Base-by-base conservation (phyloP, 2,329 filamentous ascomycete genomes). In the Xylariales sp. region DNA sequence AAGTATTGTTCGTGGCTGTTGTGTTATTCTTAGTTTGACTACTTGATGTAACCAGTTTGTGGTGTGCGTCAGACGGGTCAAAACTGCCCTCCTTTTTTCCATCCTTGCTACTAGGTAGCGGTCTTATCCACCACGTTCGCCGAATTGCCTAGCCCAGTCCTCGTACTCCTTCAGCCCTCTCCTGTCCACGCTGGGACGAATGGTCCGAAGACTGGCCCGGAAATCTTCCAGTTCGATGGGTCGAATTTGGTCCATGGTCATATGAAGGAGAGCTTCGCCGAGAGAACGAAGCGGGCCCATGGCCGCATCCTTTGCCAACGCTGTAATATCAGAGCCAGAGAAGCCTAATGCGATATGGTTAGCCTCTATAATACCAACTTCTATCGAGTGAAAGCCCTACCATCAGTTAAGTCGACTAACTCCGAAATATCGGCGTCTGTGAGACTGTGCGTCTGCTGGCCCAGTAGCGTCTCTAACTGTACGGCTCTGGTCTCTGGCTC, bases 241-340 rank as follows among this genome's bases (percentile, higher is more conserved):
- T 12, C 94, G 87, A 73, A 99, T 98, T 73, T 98, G 89, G 69
- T 99, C 96, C 87, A 96, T 97, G 0, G 91, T 92, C 85, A 97
- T 98, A 72, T 93, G 90, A 41, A 99, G 84, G 36, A 99, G 83
- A 48, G 92, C 93, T 78, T 98, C 96, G 32, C 96, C 96, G 2
- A 98, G 84, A 61, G 93, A 95, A 39, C 96, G 89, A 12, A 99
- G 83, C 0, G 96, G 96, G 0, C 96, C 95, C 96, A 99, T 99
- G 2, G 96, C 96, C 8, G 96, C 96, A 78, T 99, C 96, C 81
- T 99, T 99, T 7, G 96, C 96, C 8, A 99, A 84, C 1, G 96
- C 94, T 28, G 96, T 98, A 72, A 99, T 97, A 76, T 99, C 96
- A 1, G 94, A 97, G 52, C 96, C 96, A 8, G 94, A 97, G 81